These are phyloP conservation scores for Phytophthora niederhauseri DNA, from an alignment of 352 stramenopile species.

Conservation along the genomic window DNA sequence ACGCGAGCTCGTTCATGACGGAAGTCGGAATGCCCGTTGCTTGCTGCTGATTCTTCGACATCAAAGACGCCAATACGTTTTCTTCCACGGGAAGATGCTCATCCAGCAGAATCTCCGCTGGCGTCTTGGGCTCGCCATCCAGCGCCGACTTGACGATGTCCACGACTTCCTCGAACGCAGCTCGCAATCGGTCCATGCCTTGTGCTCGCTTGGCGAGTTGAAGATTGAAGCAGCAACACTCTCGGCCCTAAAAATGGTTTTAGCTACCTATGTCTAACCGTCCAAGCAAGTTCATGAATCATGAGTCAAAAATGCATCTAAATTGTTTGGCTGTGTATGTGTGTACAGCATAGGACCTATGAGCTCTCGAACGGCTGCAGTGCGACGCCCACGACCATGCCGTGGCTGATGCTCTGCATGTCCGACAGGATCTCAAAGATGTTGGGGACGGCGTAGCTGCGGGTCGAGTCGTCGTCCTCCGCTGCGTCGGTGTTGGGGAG, in stretches of 20 bases:
- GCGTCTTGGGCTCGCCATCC: conserved; percentile 59
- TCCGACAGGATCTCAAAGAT: conserved; percentile 79
- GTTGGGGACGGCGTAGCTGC: conserved; percentile 68
- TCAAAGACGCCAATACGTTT: conserved; percentile 48
- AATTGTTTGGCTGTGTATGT: conserved; percentile 20
- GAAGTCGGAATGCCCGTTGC: conserved; percentile 51
- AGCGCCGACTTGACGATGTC: conserved; percentile 66
- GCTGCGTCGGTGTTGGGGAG: conserved; percentile 42
- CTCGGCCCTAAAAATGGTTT: conserved; percentile 19
- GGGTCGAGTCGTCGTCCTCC: conserved; percentile 32
- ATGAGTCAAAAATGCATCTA: conserved; percentile 30
- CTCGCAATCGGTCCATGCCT: conserved; percentile 54
- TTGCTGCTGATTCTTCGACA: conserved; percentile 42
- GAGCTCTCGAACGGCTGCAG: conserved; percentile 61
- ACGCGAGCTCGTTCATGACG: conserved; percentile 65
- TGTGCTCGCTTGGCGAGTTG: conserved; percentile 1
- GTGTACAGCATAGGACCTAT: conserved; percentile 47
- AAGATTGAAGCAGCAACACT: conserved; percentile 8
- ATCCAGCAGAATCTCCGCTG: conserved; percentile 67
- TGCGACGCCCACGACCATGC: conserved; percentile 58
- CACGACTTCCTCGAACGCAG: conserved; percentile 64
- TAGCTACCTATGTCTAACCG: background rate
- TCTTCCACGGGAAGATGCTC: conserved; percentile 64
- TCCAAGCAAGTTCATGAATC: background rate
- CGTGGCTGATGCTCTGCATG: conserved; percentile 71